A percentile compares a stretch with the other conserved stretches of the same genome.
These are phyloP conservation scores for Earliella scabrosa DNA, from an alignment of 1,284 basidiomycete species.

Conservation along the genomic window DNA sequence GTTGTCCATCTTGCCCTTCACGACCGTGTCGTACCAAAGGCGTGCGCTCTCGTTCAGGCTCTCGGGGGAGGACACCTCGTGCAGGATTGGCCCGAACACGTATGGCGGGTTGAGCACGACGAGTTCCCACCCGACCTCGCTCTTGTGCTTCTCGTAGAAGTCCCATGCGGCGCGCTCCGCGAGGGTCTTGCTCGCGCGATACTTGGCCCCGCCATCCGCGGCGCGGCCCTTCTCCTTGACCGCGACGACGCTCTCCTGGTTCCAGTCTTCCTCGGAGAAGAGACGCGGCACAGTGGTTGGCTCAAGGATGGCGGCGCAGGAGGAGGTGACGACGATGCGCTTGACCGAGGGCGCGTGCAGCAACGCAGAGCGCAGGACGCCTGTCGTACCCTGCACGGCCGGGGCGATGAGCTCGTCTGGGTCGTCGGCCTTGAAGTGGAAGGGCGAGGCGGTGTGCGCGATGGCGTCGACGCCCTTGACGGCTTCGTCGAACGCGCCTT, in stretches of 20 bases:
- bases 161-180: constrained; percentile 71
- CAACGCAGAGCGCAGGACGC: constrained; percentile 30
- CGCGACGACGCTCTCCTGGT: constrained; percentile 53
- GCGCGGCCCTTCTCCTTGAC: constrained; percentile 55
- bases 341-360: constrained; percentile 48
- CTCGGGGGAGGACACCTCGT: constrained; percentile 48
- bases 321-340: constrained; percentile 69
- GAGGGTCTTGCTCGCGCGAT: constrained; percentile 66
- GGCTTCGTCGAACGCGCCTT: constrained; percentile 45
- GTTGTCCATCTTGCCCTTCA: constrained; percentile 24
- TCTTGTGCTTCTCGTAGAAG: constrained; percentile 57
- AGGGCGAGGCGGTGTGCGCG: constrained; percentile 51
- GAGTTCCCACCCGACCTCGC: constrained; percentile 53
- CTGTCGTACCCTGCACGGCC: constrained; percentile 33
- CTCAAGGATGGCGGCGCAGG: constrained; percentile 49
- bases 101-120: constrained; percentile 59
- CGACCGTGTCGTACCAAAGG: constrained; percentile 28
- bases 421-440: constrained; percentile 37
- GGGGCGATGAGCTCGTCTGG: constrained; percentile 38
- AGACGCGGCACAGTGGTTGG: not conserved
- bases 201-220: constrained; percentile 47
- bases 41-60: constrained; percentile 55
- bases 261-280: constrained; percentile 64
- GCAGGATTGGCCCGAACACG: constrained; percentile 52
- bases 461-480: constrained; percentile 48